Conservation (phyloP, 495 filamentous ascomycete species). For the Aspergillus haitiensis region DNA sequence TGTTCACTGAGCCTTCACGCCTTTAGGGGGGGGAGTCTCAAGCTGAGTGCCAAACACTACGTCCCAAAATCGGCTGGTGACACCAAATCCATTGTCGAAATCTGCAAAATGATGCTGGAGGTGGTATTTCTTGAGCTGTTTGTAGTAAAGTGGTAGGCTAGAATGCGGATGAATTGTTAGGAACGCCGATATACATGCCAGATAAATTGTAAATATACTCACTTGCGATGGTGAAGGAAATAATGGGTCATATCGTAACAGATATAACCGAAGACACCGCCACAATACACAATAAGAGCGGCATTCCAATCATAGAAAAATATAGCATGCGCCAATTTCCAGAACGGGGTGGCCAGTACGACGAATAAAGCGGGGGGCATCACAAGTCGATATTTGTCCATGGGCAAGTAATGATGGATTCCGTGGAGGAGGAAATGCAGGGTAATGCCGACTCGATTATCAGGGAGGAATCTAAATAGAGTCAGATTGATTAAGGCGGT, state of each 20-base stretch:
- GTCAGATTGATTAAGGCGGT: slow-evolving; percentile 17
- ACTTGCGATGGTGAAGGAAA: slow-evolving; percentile 97
- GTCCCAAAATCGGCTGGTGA: slow-evolving; percentile 99
- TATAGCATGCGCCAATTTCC: slow-evolving; percentile 82
- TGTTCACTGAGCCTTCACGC: slow-evolving; percentile 57
- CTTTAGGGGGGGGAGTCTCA: slow-evolving; percentile 42
- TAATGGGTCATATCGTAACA: slow-evolving; percentile 98
- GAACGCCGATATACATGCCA: not conserved
- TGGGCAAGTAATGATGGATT: slow-evolving; percentile 96
- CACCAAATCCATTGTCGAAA: slow-evolving; percentile 96
- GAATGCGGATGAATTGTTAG: slow-evolving; percentile 19
- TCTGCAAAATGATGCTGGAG: slow-evolving; percentile 96
- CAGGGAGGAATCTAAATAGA: slow-evolving; percentile 70
- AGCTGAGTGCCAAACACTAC: slow-evolving; percentile 86
- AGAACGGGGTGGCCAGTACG: slow-evolving; percentile 84
- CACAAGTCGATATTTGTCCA: slow-evolving; percentile 95
- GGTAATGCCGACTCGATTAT: slow-evolving; percentile 87
- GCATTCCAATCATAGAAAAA: slow-evolving; percentile 86
- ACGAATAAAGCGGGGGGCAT: slow-evolving; percentile 94
- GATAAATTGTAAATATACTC: slow-evolving; percentile 31
- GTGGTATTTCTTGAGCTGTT: slow-evolving; percentile 92
- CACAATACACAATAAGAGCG: slow-evolving; percentile 74
- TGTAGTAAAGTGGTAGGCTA: slow-evolving; percentile 81
- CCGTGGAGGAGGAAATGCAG: slow-evolving; percentile 94
- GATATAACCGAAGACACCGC: slow-evolving; percentile 92